Percentiles rank a stretch among this genome's conserved stretches.
Evolutionary conservation across 1,139 yeast genomes (phyloP).

Genomic region (Yamadazyma diddensiae): DNA sequence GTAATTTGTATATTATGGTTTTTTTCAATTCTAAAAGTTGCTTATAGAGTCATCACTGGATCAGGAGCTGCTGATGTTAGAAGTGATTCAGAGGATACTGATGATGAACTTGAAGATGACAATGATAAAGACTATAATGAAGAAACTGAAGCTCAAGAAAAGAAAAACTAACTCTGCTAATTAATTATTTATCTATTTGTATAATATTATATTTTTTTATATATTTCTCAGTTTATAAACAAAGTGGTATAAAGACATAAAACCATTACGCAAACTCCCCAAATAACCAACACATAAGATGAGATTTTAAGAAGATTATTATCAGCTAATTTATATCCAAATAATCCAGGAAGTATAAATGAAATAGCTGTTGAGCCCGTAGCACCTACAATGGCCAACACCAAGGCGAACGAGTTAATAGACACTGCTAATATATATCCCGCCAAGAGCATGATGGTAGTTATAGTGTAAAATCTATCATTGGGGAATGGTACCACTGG

Average conservation of each 20-base stretch:
- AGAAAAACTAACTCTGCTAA: not conserved
- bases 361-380: slow-evolving; percentile 62
- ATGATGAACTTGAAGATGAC: slow-evolving; percentile 7
- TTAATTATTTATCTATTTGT: slow-evolving; percentile 2
- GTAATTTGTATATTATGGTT: slow-evolving; percentile 70
- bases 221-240: slow-evolving; percentile 17
- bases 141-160: slow-evolving; percentile 3
- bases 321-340: slow-evolving; percentile 47
- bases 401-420: slow-evolving; percentile 52
- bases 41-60: slow-evolving; percentile 67
- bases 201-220: slow-evolving; percentile 7
- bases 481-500: slow-evolving; percentile 51
- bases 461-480: slow-evolving; percentile 44
- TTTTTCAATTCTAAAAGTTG: slow-evolving; percentile 67
- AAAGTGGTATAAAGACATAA: slow-evolving; percentile 39
- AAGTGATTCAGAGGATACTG: slow-evolving; percentile 59
- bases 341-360: slow-evolving; percentile 56
- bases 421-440: slow-evolving; percentile 47
- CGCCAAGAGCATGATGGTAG: slow-evolving; percentile 39
- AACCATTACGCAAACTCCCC: slow-evolving; percentile 44
- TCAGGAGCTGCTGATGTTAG: slow-evolving; percentile 79
- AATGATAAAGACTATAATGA: slow-evolving; percentile 1
- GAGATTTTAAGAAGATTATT: slow-evolving; percentile 24
- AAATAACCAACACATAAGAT: slow-evolving; percentile 33
- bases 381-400: slow-evolving; percentile 57